Percentiles rank a stretch among this genome's conserved stretches.
Evolutionary conservation across 345 rosid genomes (phyloP).

Genomic region (Populus davidiana): DNA sequence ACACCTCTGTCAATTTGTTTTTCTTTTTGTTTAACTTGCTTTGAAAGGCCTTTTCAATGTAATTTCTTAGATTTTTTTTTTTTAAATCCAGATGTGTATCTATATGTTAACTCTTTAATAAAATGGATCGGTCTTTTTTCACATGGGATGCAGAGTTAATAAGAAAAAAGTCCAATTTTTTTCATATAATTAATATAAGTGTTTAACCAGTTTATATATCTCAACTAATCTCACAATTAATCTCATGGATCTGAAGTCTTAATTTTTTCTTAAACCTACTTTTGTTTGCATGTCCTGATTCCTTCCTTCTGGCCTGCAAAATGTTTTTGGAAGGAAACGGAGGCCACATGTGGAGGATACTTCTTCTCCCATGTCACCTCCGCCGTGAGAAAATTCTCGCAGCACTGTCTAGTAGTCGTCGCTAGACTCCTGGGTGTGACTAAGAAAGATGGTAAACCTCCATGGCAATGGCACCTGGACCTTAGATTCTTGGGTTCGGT

Average conservation of each 20-base stretch:
- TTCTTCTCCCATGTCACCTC: background rate
- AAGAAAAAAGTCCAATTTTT: no score
- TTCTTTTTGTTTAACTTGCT: background rate
- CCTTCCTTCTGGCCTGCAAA: conserved; percentile 3
- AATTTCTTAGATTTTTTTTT: conserved; percentile 12
- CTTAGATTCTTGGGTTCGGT: no score
- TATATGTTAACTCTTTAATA: conserved; percentile 5
- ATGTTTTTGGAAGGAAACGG: background rate
- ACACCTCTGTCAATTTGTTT: background rate
- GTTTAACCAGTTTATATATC: no score
- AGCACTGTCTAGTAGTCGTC: background rate
- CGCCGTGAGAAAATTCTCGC: no score
- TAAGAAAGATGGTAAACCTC: no score
- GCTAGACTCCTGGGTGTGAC: background rate
- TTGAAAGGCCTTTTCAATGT: background rate
- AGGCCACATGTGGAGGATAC: background rate
- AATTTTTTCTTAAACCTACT: background rate
- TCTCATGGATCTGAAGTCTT: no score
- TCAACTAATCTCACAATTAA: no score
- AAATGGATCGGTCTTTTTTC: background rate
- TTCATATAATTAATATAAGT: no score
- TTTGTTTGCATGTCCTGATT: background rate
- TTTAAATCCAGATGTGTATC: background rate
- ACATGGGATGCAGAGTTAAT: no score
- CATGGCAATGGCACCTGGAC: no score